phyloP scores from a whole-genome alignment of 495 filamentous ascomycete genomes.

The Talaromyces borbonicus region DNA sequence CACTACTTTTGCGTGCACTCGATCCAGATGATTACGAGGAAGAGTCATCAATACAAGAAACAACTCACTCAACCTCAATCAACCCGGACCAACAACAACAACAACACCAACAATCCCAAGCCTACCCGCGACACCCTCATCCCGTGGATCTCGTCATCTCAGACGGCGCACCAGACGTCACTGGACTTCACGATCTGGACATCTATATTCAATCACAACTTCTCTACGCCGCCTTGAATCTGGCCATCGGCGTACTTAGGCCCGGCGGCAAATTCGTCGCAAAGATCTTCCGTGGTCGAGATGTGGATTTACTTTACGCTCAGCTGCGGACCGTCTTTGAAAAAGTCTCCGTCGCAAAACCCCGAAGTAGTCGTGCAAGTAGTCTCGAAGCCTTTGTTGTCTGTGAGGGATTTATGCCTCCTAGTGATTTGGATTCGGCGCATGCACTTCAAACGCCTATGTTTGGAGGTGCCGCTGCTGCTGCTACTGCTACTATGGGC shows the following conservation, averaged over 20 bases:
- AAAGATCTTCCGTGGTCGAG: slow-evolving; percentile 91
- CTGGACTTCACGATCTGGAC: slow-evolving; percentile 90
- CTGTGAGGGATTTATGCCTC: slow-evolving; percentile 72
- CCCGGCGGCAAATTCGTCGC: slow-evolving; percentile 94
- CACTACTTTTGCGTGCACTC: slow-evolving; percentile 73
- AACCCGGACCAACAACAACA: too few relatives aligned
- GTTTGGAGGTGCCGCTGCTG: slow-evolving; percentile 30
- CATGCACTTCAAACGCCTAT: slow-evolving; percentile 36
- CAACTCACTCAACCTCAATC: slow-evolving; percentile 38
- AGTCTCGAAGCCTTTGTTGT: slow-evolving; percentile 95
- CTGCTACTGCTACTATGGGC: too few relatives aligned
- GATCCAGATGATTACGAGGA: slow-evolving; percentile 59
- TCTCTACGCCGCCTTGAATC: slow-evolving; percentile 84
- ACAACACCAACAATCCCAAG: slow-evolving; percentile 26
- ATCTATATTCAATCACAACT: slow-evolving; percentile 96
- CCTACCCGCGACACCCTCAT: slow-evolving; percentile 44
- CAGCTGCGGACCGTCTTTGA: slow-evolving; percentile 87
- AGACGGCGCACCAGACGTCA: slow-evolving; percentile 94
- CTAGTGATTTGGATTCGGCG: slow-evolving; percentile 21
- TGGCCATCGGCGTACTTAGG: slow-evolving; percentile 81
- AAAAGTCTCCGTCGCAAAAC: slow-evolving; percentile 82
- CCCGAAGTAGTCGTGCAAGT: slow-evolving; percentile 82
- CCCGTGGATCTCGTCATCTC: slow-evolving; percentile 88
- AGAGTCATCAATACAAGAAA: slow-evolving; percentile 10
- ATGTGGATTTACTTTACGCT: slow-evolving; percentile 85